phyloP scores from a whole-genome alignment of 768 basidiomycete genomes.

The Calocera viscosa region DNA sequence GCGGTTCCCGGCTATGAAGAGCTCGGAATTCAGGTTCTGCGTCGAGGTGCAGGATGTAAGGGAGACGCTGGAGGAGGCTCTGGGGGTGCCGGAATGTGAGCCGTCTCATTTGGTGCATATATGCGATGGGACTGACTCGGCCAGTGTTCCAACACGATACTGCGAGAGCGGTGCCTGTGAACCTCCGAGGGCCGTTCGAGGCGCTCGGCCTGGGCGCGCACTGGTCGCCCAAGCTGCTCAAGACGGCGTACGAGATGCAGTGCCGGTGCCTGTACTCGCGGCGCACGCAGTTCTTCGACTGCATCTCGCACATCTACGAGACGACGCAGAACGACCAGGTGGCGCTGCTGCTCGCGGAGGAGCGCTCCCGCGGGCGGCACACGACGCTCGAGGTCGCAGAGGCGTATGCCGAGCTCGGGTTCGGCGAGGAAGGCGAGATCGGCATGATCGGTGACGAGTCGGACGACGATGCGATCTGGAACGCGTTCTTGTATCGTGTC shows the following conservation, averaged over 20 bases:
- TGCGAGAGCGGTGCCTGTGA: background rate
- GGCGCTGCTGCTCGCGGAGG: background rate
- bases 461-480: background rate
- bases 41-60: background rate
- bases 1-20: background rate
- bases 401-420: constrained; percentile 3
- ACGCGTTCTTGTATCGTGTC: background rate
- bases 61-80: background rate
- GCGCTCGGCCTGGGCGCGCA: background rate
- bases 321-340: background rate
- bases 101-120: background rate
- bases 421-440: background rate
- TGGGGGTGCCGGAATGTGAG: background rate
- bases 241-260: background rate
- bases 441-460: background rate
- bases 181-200: background rate
- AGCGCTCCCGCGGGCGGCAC: background rate
- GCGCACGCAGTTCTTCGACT: constrained; percentile 7
- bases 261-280: background rate
- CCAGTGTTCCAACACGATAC: background rate
- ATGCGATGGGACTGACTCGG: background rate
- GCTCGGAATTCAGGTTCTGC: background rate
- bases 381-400: background rate
- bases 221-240: constrained; percentile 2
- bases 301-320: background rate